These are phyloP conservation scores for Heritiera littoralis DNA, from an alignment of 345 rosid species.

Conservation along the genomic window DNA sequence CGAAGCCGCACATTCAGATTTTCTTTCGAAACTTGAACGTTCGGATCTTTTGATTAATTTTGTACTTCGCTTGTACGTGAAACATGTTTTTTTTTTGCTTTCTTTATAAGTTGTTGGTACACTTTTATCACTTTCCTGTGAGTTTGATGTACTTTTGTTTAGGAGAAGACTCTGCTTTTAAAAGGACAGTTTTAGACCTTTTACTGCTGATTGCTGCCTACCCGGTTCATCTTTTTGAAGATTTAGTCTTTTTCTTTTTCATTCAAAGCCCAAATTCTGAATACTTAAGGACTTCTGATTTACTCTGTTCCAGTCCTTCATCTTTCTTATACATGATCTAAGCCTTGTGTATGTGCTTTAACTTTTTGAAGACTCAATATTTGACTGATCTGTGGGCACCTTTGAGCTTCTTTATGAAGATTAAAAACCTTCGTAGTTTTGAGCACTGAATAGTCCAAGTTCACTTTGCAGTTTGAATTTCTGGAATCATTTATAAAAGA, in stretches of 20 bases:
- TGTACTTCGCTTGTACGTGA: constrained; percentile 13
- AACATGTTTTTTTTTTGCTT: constrained; percentile 20
- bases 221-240: constrained; percentile 28
- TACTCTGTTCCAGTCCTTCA: constrained; percentile 23
- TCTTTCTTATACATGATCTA: constrained; percentile 11
- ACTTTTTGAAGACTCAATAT: constrained; percentile 2
- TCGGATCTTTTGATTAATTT: constrained; percentile 1
- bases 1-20: not conserved
- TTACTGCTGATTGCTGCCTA: constrained; percentile 21
- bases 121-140: constrained; percentile 18
- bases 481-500: not conserved
- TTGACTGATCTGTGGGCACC: constrained; percentile 19
- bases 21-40: not conserved
- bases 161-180: constrained; percentile 50
- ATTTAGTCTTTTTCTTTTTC: constrained; percentile 28
- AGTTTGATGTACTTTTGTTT: constrained; percentile 40
- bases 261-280: constrained; percentile 24
- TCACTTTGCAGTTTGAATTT: not conserved
- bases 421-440: constrained; percentile 18
- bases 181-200: constrained; percentile 25
- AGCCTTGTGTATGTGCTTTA: constrained; percentile 23
- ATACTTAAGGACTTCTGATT: constrained; percentile 23
- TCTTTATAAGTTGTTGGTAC: not conserved
- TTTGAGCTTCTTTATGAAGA: constrained; percentile 32
- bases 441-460: constrained; percentile 4